Evolutionary conservation across 345 rosid genomes (phyloP), one percentile per base, ranked within the genome.

Genomic region (Brassica incana): DNA sequence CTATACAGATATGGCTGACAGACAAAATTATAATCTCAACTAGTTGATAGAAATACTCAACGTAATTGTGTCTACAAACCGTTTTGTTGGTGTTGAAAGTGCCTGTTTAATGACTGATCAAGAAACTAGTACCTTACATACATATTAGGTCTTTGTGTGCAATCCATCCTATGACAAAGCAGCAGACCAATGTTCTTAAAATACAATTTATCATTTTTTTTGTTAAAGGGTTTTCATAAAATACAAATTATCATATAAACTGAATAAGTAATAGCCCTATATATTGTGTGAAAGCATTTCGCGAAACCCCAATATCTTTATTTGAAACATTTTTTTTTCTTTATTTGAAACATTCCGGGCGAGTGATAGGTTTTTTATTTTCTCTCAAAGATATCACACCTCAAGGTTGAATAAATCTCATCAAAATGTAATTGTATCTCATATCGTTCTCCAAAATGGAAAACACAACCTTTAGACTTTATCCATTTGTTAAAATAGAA

Each of bases 21-120:
- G 8, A 76, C 6, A 40, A 5, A 30, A 40, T 43, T 59, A 59
- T 76, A 76, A 76, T 4, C 32, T 38, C 67, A 25, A 27, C 73
- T 15, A 16, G 30, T 9, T 59, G 20, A 45, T 69, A 54, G 68
- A 76, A 60, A 43, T 72, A 29, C 43, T 68, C 69, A 68, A 18
- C 74, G 69, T 68, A 60, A 60, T 69, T 60, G 11, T 69, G 69
- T 76, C 63, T 43, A 76, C 62, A 10, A 16, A 68, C 33, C 9
- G 61, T 68, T 54, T 20, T 54, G 56, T 54, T 75, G 72, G 67
- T 75, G 54, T 54, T 75, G 72, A 66, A 66, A 66, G 56, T 75
- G 56, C 40, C 20, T 20, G 30, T 59, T 38, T 66, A 54, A 66
- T 56, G 72, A 75, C 56, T 54, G 48, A 66, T 75, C 40, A 75